A percentile compares a stretch with the other conserved stretches of the same genome.
These are phyloP conservation scores for Staphylotrichum tortipilum DNA, from an alignment of 495 filamentous ascomycete genomes.

Conservation along the genomic window DNA sequence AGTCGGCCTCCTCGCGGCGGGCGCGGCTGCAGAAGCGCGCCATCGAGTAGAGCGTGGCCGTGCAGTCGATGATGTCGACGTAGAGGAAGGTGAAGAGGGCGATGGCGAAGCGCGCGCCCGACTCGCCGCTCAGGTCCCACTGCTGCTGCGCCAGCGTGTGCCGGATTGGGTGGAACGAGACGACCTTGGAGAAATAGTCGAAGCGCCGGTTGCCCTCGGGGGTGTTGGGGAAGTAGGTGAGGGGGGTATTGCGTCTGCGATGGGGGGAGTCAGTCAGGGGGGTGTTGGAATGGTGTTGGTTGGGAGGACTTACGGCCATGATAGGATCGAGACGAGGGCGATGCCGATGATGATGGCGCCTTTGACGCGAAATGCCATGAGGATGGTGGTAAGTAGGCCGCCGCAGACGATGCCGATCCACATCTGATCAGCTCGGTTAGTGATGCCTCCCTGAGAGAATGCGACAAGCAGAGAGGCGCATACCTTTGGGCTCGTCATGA, in stretches of 20 bases:
- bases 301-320: constrained; percentile 53
- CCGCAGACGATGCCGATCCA: constrained; percentile 75
- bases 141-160: constrained; percentile 55
- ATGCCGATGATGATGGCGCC: constrained; percentile 80
- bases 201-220: constrained; percentile 54
- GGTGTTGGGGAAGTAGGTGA: constrained; percentile 74
- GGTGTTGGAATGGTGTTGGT: not conserved
- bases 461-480: not conserved
- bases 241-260: constrained; percentile 49
- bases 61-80: constrained; percentile 67
- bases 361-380: constrained; percentile 77
- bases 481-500: constrained; percentile 62
- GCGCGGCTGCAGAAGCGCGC: constrained; percentile 64
- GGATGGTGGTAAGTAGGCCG: constrained; percentile 62
- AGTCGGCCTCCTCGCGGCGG: constrained; percentile 49
- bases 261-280: not conserved
- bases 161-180: constrained; percentile 68
- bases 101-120: constrained; percentile 55
- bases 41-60: constrained; percentile 69
- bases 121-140: constrained; percentile 49
- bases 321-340: constrained; percentile 67
- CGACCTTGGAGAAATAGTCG: constrained; percentile 70
- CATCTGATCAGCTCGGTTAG: constrained; percentile 35
- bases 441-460: not conserved
- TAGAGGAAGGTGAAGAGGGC: constrained; percentile 81